phyloP scores from a whole-genome alignment of 192 early-diverging fungal species.

The Funneliformis mosseae region DNA sequence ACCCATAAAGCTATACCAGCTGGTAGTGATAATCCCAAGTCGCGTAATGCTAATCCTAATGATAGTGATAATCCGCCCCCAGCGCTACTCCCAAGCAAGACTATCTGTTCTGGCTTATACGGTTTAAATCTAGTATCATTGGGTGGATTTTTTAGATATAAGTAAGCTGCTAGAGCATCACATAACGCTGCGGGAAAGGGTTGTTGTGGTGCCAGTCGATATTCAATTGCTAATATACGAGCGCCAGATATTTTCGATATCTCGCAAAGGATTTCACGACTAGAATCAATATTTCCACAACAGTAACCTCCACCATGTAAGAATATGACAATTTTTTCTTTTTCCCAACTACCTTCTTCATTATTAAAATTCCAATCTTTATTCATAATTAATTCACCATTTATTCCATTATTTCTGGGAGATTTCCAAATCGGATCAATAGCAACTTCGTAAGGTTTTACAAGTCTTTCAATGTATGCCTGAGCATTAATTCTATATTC shows the following conservation, averaged over 20 bases:
- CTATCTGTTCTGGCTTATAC: slow-evolving; percentile 56
- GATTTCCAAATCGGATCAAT: slow-evolving; percentile 55
- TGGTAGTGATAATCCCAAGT: slow-evolving; percentile 58
- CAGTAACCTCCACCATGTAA: slow-evolving; percentile 78
- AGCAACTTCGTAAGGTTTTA: slow-evolving; percentile 37
- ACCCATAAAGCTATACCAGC: slow-evolving; percentile 52
- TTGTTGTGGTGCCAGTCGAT: slow-evolving; percentile 81
- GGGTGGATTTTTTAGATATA: slow-evolving; percentile 60
- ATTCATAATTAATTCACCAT: slow-evolving; percentile 46
- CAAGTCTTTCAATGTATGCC: slow-evolving; percentile 35
- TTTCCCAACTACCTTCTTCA: slow-evolving; percentile 1
- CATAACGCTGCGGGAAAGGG: slow-evolving; percentile 82
- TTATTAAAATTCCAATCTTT: slow-evolving; percentile 30
- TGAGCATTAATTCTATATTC: slow-evolving; percentile 42
- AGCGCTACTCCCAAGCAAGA: slow-evolving; percentile 71
- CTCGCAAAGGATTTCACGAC: slow-evolving; percentile 43
- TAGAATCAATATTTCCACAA: slow-evolving; percentile 36
- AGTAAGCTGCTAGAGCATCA: slow-evolving; percentile 78
- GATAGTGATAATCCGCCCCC: slow-evolving; percentile 65
- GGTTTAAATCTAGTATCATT: slow-evolving; percentile 45
- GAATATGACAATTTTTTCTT: slow-evolving; percentile 61
- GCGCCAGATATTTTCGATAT: slow-evolving; percentile 54
- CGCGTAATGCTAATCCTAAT: slow-evolving; percentile 56
- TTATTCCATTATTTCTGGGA: slow-evolving; percentile 26
- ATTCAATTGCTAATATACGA: slow-evolving; percentile 61